Evolutionary conservation across 164 flowering plant genomes (phyloP).

Genomic region (Vitis amurensis): DNA sequence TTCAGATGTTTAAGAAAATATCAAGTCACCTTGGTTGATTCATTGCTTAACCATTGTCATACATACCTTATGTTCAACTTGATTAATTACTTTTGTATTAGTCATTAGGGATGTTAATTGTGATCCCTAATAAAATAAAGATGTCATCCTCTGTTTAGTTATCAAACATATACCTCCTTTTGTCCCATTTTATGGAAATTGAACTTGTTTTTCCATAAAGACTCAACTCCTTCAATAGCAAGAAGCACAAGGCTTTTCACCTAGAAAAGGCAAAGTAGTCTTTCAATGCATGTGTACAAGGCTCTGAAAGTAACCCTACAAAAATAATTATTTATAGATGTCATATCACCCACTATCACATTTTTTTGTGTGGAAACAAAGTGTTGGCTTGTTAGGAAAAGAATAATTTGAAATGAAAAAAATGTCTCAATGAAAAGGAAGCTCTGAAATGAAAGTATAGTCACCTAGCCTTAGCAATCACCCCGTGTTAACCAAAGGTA

Average conservation of each 20-base stretch:
- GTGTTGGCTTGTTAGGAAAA: too few relatives aligned
- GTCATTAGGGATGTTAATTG: too few relatives aligned
- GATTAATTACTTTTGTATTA: too few relatives aligned
- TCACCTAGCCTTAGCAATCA: constrained; percentile 49
- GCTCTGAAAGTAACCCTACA: constrained; percentile 67
- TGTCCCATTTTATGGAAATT: constrained; percentile 41
- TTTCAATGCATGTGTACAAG: constrained; percentile 52
- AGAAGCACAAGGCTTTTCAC: constrained; percentile 60
- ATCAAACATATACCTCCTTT: constrained; percentile 37
- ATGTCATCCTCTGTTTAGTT: background rate
- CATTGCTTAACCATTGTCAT: too few relatives aligned
- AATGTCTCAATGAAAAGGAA: background rate
- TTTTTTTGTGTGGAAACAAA: too few relatives aligned
- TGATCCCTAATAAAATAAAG: background rate
- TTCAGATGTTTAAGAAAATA: too few relatives aligned
- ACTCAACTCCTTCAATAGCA: constrained; percentile 62
- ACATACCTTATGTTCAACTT: too few relatives aligned
- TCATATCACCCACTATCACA: background rate
- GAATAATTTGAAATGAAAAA: background rate
- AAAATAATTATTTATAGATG: background rate
- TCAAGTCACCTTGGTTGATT: too few relatives aligned
- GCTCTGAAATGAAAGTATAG: background rate
- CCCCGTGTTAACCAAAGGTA: too few relatives aligned
- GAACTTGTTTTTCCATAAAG: constrained; percentile 63
- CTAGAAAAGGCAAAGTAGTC: constrained; percentile 36